Evolutionary conservation across 2,329 filamentous ascomycete species (phyloP), one percentile per base, ranked within the genome.

Genomic region (Hymenoscyphus albidus): DNA sequence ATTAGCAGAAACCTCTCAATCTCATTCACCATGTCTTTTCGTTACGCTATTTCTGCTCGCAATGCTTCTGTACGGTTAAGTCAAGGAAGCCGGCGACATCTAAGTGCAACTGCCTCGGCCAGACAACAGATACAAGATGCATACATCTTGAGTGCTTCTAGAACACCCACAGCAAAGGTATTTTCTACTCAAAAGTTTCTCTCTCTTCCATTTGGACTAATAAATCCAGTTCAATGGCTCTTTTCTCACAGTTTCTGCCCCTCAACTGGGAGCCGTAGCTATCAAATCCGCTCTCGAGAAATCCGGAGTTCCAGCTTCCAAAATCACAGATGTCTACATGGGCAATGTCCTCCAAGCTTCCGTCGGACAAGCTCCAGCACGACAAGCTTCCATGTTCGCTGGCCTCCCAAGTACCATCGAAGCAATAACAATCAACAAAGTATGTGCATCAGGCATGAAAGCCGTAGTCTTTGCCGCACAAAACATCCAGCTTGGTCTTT

Each of bases 391-490:
- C 69, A 90, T 98, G 66, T 94, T 96, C 74, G 92, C 95, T 3
- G 93, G 93, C 1, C 85, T 98, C 3, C 84, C 92, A 10, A 81
- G 87, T n/a, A 86, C 83, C 6, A 85, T 96, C 64, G 95, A 99
- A 79, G 90, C 93, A 42, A 88, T 90, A 60, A 98, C 95, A 16
- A 89, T 99, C 78, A 99, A 99, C 83, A 99, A 99, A 80, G 95
- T 99, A 66, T 99, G 95, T 81, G 90, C 95, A 3, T 97, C 93
- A 0, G 95, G 95, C 5, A 82, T 99, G 70, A 99, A 99, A 78
- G 91, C 95, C 1, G 93, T 98, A 4, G 88, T 85, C 27, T 85
- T 98, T 56, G 95, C 94, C 1, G 94, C 94, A 0, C 92, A 97
- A 75, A 95, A 96, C 74, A 97, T 98, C 72, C 92, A 97, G 78